These are phyloP conservation scores for Phytophthora pluvialis DNA, from an alignment of 352 stramenopile genomes.

Conservation along the genomic window DNA sequence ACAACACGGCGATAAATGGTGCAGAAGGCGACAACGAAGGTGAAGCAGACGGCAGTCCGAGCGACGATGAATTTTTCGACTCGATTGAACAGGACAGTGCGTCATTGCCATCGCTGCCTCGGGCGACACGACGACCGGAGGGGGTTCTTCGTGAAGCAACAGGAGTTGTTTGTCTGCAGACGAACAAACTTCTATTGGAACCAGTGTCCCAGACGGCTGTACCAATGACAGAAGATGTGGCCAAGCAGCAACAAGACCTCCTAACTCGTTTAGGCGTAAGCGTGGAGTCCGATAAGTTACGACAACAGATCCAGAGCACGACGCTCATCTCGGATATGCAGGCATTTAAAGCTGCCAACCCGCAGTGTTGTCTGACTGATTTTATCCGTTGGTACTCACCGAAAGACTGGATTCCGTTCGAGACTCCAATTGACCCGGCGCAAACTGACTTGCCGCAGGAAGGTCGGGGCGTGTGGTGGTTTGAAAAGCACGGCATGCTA, in stretches of 20 bases:
- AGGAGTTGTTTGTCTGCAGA: slow-evolving; percentile 51
- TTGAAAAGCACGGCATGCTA: slow-evolving; percentile 70
- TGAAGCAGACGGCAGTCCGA: slow-evolving; percentile 42
- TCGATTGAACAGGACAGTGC: slow-evolving; percentile 62
- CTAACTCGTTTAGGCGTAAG: slow-evolving; percentile 71
- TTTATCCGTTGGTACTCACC: slow-evolving; percentile 89
- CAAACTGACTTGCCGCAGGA: slow-evolving; percentile 44
- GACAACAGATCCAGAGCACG: slow-evolving; percentile 79
- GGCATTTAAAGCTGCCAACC: slow-evolving; percentile 86
- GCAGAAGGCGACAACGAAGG: slow-evolving; percentile 25
- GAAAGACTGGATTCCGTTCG: slow-evolving; percentile 75
- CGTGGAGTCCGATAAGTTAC: slow-evolving; percentile 66
- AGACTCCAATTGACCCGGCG: slow-evolving; percentile 29
- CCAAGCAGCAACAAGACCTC: slow-evolving; percentile 79
- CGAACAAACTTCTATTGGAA: slow-evolving; percentile 59
- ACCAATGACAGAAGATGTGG: slow-evolving; percentile 81
- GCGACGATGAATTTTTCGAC: slow-evolving; percentile 88
- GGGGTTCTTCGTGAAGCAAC: slow-evolving; percentile 43
- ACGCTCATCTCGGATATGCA: slow-evolving; percentile 85
- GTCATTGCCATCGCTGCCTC: slow-evolving; percentile 14
- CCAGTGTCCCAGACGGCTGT: slow-evolving; percentile 71
- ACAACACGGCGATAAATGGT: neutral
- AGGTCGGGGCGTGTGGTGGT: slow-evolving; percentile 67
- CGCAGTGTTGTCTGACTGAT: slow-evolving; percentile 65
- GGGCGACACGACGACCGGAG: slow-evolving; percentile 22